phyloP scores from a whole-genome alignment of 2,329 filamentous ascomycete species.

The Penicillium concentricum region DNA sequence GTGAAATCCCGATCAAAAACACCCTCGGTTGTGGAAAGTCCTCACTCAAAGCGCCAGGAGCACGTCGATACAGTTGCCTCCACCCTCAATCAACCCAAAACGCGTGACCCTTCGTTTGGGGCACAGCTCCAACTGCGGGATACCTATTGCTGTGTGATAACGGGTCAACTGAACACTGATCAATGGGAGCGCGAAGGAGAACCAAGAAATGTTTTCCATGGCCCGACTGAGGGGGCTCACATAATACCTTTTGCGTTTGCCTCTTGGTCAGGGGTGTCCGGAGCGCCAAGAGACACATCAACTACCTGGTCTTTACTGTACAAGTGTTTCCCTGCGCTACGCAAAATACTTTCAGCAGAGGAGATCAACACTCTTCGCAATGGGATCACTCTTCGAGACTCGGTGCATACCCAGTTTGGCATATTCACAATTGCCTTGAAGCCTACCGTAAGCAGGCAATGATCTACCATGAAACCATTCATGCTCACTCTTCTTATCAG shows the following conservation, averaged over 20 bases:
- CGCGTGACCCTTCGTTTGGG: neutral
- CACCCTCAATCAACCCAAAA: neutral
- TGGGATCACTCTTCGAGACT: neutral
- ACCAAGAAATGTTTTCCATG: neutral
- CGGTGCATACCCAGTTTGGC: neutral
- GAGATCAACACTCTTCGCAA: neutral
- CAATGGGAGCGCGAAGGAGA: neutral
- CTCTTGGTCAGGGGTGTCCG: neutral
- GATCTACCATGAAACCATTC: neutral
- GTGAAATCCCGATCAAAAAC: neutral
- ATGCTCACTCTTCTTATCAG: neutral
- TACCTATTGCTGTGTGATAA: conserved; percentile 1
- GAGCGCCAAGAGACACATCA: neutral
- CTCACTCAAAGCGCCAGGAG: neutral
- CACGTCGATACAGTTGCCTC: neutral
- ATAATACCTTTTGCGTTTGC: neutral
- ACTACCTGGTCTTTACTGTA: neutral
- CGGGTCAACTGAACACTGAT: neutral
- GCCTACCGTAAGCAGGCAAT: neutral
- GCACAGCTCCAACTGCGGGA: neutral
- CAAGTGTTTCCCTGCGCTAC: neutral
- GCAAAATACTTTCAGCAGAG: neutral
- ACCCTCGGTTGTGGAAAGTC: neutral
- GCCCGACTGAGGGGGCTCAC: neutral
- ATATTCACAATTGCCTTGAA: neutral